Evolutionary conservation across 345 rosid genomes (phyloP).

Genomic region (Linum lewisii): DNA sequence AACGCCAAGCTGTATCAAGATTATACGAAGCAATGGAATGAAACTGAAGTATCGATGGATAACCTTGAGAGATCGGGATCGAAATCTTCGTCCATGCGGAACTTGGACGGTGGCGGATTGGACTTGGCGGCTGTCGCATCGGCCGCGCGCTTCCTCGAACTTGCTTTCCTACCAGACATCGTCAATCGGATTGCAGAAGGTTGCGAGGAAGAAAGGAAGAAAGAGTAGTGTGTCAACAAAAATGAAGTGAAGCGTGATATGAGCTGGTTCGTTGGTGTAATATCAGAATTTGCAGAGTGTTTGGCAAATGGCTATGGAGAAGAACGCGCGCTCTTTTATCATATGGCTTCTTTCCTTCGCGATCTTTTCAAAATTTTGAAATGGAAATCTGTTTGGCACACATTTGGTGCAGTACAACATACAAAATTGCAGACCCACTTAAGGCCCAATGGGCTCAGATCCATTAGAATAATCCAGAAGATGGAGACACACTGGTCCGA

Average conservation of each 20-base stretch:
- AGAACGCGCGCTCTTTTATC: too few species aligned
- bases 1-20: not conserved
- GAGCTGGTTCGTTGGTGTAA: not conserved
- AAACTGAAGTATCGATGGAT: not conserved
- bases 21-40: not conserved
- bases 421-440: too few species aligned
- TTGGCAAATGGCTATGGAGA: too few species aligned
- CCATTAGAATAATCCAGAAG: too few species aligned
- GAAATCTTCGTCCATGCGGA: slow-evolving; percentile 35
- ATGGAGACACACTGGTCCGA: too few species aligned
- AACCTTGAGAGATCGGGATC: slow-evolving; percentile 62
- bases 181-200: not conserved
- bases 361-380: too few species aligned
- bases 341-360: too few species aligned
- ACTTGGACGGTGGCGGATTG: slow-evolving; percentile 28
- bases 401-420: too few species aligned
- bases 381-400: too few species aligned
- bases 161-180: slow-evolving; percentile 31
- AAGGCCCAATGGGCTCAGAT: too few species aligned
- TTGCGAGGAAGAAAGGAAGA: not conserved
- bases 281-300: not conserved
- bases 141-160: slow-evolving; percentile 32
- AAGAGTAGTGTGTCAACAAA: not conserved
- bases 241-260: not conserved
- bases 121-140: slow-evolving; percentile 29